These are phyloP conservation scores for Aegilops umbellulata DNA, from an alignment of 176 grass and related monocot species.

Conservation along the genomic window DNA sequence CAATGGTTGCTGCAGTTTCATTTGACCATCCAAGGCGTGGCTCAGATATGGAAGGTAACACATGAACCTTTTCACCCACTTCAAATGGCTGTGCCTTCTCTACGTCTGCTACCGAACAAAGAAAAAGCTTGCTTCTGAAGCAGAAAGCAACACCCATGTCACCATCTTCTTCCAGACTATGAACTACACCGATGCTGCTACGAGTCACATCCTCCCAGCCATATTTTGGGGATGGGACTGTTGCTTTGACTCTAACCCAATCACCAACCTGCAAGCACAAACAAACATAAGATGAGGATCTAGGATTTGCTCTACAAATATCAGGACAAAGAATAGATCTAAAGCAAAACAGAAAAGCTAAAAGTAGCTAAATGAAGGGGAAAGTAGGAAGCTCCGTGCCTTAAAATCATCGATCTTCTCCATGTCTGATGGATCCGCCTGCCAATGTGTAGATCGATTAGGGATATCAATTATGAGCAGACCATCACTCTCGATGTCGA, in stretches of 20 bases:
- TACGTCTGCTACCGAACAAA: slow-evolving; percentile 87
- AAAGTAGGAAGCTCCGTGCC: slow-evolving; percentile 39
- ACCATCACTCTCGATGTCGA: slow-evolving; percentile 83
- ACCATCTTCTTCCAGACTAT: slow-evolving; percentile 95
- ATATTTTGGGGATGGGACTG: slow-evolving; percentile 97
- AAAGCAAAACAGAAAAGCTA: neutral
- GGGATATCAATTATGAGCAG: slow-evolving; percentile 86
- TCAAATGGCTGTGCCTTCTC: slow-evolving; percentile 89
- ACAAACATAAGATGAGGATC: slow-evolving; percentile 21
- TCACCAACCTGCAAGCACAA: slow-evolving; percentile 72
- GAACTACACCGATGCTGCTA: slow-evolving; percentile 85
- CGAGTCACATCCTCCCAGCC: slow-evolving; percentile 97
- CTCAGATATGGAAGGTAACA: slow-evolving; percentile 80
- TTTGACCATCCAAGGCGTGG: slow-evolving; percentile 95
- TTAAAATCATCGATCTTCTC: slow-evolving; percentile 95
- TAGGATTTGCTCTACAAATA: slow-evolving; percentile 1
- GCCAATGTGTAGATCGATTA: slow-evolving; percentile 57
- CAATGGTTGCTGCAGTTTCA: slow-evolving; percentile 96
- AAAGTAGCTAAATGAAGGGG: neutral
- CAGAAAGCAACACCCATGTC: slow-evolving; percentile 97
- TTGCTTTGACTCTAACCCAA: slow-evolving; percentile 91
- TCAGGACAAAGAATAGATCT: neutral
- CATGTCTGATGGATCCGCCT: slow-evolving; percentile 99
- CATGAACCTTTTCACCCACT: slow-evolving; percentile 85
- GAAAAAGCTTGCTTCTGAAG: slow-evolving; percentile 79